Base-by-base conservation (phyloP, 2,329 filamentous ascomycete species). In the Aspergillus niger region DNA sequence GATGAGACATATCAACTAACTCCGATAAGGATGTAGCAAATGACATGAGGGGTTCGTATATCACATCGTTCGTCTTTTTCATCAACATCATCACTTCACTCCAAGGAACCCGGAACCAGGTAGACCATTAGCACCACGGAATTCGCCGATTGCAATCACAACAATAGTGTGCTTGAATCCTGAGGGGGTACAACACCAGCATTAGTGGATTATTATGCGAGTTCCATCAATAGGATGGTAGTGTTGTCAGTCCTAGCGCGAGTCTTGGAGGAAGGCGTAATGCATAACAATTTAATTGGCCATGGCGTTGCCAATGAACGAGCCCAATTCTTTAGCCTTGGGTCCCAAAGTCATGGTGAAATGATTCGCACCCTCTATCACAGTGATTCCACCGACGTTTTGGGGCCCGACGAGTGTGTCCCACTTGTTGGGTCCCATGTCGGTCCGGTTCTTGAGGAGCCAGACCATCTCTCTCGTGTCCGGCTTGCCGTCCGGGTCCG, bases 401-500 rank as follows among this genome's bases (percentile, higher is more conserved):
- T 76, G 68, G 3, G 69, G 60, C 4, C 74, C 75, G 30, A 83
- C 73, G 28, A 83, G 70, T 6, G 73, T 74, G 59, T 80, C 76
- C 80, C 80, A 83, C 24, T 78, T 78, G 63, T 81, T 80, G 2
- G 78, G 74, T 2, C 79, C 79, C 57, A 82, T 78, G 52, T 83
- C 79, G 11, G 72, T 79, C 43, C 81, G 74, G 63, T 81, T 78
- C 60, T 82, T 78, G 50, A 81, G 69, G 55, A 83, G 65, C 76
- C 80, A 83, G 52, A 77, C 74, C 80, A 83, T 81, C 62, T 79
- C 80, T 49, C 78, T 74, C 2, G 79, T 77, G 57, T 82, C 80
- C 15, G 75, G 70, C 43, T 67, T 72, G 10, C 72, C 74, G 52
- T 79, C 75, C 11, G 74, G 71, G 3, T 75, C 71, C 24, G 76